Evolutionary conservation across 2,329 filamentous ascomycete genomes (phyloP).

Genomic region (Cytospora piceicola): DNA sequence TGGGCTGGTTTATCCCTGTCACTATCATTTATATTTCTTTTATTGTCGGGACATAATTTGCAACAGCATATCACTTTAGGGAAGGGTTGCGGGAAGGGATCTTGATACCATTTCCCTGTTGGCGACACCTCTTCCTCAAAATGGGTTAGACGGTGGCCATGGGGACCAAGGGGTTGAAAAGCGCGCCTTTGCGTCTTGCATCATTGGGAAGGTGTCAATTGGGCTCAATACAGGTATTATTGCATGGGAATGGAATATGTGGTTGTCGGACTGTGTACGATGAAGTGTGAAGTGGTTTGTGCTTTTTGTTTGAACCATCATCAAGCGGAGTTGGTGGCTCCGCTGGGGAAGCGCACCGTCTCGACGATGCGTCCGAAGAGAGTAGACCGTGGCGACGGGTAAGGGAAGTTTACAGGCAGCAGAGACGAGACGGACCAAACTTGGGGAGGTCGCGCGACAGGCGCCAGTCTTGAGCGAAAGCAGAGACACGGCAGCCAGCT

Average conservation of each 20-base stretch:
- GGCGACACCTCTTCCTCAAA: conserved; percentile 12
- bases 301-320: conserved; percentile 18
- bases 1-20: conserved; percentile 18
- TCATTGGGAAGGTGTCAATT: conserved; percentile 31
- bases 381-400: conserved; percentile 3
- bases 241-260: conserved; percentile 27
- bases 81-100: conserved; percentile 14
- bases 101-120: conserved; percentile 28
- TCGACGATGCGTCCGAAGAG: conserved; percentile 2
- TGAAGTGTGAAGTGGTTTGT: conserved; percentile 26
- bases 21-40: conserved; percentile 18
- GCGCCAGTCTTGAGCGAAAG: conserved; percentile 28
- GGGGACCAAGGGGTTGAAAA: conserved; percentile 26
- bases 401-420: conserved; percentile 10
- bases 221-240: conserved; percentile 22
- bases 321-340: conserved; percentile 16
- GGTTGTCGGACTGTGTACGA: conserved; percentile 29
- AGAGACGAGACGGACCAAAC: conserved; percentile 15
- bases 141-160: conserved; percentile 6
- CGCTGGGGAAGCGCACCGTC: conserved; percentile 9
- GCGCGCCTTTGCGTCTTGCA: conserved; percentile 29
- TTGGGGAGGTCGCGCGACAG: conserved; percentile 15
- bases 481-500: conserved; percentile 24
- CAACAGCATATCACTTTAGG: conserved; percentile 7
- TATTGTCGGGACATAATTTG: neutral